These are phyloP conservation scores for Aspergillus carbonarius DNA, from an alignment of 2,329 filamentous ascomycete species.

Conservation along the genomic window DNA sequence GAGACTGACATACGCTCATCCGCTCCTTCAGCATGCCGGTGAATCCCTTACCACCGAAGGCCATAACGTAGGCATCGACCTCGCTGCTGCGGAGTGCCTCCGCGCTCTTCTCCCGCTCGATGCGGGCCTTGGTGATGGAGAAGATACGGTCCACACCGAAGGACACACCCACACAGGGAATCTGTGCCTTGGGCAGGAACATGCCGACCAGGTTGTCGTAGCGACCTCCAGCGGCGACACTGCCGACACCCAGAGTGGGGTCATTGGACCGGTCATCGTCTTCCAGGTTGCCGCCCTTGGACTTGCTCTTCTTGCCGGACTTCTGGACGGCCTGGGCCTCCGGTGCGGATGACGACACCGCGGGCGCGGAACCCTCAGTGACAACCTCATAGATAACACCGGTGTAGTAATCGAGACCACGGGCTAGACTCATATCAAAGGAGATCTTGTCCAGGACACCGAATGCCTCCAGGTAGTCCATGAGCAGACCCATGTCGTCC, in stretches of 20 bases:
- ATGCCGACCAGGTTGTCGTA: conserved; percentile 94
- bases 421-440: conserved; percentile 85
- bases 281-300: conserved; percentile 51
- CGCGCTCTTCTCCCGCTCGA: conserved; percentile 61
- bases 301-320: conserved; percentile 46
- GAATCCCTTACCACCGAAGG: conserved; percentile 84
- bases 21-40: conserved; percentile 78
- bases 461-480: conserved; percentile 79
- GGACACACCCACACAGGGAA: conserved; percentile 88
- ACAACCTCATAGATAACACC: conserved; percentile 88
- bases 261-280: conserved; percentile 73
- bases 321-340: conserved; percentile 35
- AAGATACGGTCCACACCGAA: conserved; percentile 97
- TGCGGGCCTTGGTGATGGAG: conserved; percentile 78
- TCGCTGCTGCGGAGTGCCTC: conserved; percentile 64
- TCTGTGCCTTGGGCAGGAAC: conserved; percentile 81
- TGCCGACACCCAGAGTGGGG: conserved; percentile 79
- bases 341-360: conserved; percentile 41
- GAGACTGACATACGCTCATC: conserved; percentile 70
- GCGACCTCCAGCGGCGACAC: conserved; percentile 82
- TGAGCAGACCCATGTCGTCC: conserved; percentile 75
- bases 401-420: conserved; percentile 83
- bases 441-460: conserved; percentile 71
- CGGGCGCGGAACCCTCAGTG: conserved; percentile 71
- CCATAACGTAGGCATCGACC: conserved; percentile 92